Evolutionary conservation across 495 filamentous ascomycete species (phyloP), one percentile per base, ranked within the genome.

Genomic region (Chaetomium cochliodes): DNA sequence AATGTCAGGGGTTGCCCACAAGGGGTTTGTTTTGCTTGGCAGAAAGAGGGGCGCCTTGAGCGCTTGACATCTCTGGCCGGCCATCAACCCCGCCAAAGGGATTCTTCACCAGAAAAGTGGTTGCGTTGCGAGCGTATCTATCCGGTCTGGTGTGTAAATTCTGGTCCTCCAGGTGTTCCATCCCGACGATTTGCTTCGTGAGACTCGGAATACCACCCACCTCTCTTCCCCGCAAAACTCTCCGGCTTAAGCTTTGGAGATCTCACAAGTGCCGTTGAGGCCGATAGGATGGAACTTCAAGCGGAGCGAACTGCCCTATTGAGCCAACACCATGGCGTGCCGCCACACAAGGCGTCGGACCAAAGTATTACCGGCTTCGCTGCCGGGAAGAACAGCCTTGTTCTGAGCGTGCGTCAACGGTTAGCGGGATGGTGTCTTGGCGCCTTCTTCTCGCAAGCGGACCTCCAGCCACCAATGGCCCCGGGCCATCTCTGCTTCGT

Each of bases 211-310:
- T 67, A 57, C 65, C 67, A 72, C 68, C 62, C 68, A 67, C 28
- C 58, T 65, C 62, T 12, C 59, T 65, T 64, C 65, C 68, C 70
- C 60, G 57, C 60, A 68, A 68, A 67, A 60, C 25, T 23, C 41
- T 42, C 60, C 33, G 60, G 33, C 30, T 39, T 58, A 70, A 68
- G 64, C 60, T 68, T 65, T 59, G 70, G 46, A 56, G 69, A 67
- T 69, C 70, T 62, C 52, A 66, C 70, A 70, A 73, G 67, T 74
- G 70, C 70, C 72, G 72, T 59, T 46, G 41, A 55, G 30, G 63
- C 63, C 64, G 63, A 62, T 52, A 28, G 50, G 62, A 69, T 69
- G 69, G 60, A 51, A 70, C 68, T 53, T 54, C 39, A 64, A 53
- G 30, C 72, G 72, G 68, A 63, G 62, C 39, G 26, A 28, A 47